Evolutionary conservation across 139 green algal genomes (phyloP), one percentile per base, ranked within the genome.

Genomic region (Edaphochlamys debaryana): DNA sequence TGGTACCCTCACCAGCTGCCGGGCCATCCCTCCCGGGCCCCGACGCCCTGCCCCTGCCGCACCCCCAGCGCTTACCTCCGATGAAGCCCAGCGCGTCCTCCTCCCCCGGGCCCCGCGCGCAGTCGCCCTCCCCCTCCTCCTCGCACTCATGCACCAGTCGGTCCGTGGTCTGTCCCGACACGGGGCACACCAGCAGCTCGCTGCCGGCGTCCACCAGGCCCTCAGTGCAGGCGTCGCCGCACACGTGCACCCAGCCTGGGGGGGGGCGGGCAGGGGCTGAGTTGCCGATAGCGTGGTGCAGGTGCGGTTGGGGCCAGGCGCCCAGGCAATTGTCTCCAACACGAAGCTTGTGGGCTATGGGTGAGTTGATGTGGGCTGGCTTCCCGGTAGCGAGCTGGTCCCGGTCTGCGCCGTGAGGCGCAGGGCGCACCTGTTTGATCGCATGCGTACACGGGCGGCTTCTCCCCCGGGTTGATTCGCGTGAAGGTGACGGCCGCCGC

Each of bases 131-230:
- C 23, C 0, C 50, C 37, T 79, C 72, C 36, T 71, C 40, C 60
- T 81, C 75, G 41, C 75, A 81, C 58, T 81, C 75, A 30, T 81
- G 75, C 60, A 81, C 75, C 58, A 81, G 60, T n/a, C 60, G 30
- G 41, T 81, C 75, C 30, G 40, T 81, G 60, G 60, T 81, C 62
- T 81, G 75, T 8, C 75, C 75, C 17, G 75, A 81, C 58, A 80
- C 73, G 23, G 73, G 73, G 58, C 73, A 80, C 73, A 63, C 75
- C 38, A 81, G 30, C 75, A 81, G 75, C 75, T 81, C 60, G 25
- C 75, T 81, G 60, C 60, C n/a, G 19, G 60, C 40, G 32, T 81
- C 75, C 62, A 81, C 75, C 75, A 72, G 36, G 19, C 75, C 75
- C 75, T 81, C 75, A 6, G 75, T 81, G 60, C 75, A 81, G 7